phyloP scores from a whole-genome alignment of 148 eudicot genomes.

The Camellia japonica region DNA sequence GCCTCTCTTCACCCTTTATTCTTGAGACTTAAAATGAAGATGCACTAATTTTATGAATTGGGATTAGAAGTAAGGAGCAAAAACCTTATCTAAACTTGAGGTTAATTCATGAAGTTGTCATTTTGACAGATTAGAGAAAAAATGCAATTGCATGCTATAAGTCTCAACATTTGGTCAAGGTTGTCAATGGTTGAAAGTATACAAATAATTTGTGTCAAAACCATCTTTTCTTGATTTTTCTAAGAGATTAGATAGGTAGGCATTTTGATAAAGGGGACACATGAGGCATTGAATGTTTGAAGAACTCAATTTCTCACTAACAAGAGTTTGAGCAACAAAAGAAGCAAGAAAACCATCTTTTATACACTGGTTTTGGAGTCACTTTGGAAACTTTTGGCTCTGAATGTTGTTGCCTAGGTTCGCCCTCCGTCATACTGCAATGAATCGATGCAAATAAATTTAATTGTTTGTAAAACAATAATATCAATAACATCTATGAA shows the following conservation, averaged over 20 bases:
- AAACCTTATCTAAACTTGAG: neutral
- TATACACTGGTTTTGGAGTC: neutral
- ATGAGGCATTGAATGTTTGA: slow-evolving; percentile 2
- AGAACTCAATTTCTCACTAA: neutral
- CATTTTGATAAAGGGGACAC: neutral
- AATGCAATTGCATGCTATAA: neutral
- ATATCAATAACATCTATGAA: neutral
- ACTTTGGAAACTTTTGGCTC: neutral
- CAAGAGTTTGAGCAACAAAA: slow-evolving; percentile 11
- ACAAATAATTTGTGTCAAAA: neutral
- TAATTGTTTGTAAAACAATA: neutral
- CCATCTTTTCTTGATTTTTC: neutral
- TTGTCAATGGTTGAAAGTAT: neutral
- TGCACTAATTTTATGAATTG: neutral
- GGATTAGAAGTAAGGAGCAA: neutral
- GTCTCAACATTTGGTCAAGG: neutral
- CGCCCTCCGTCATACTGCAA: neutral
- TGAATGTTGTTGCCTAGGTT: neutral
- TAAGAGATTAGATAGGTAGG: neutral
- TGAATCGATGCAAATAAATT: too few relatives aligned
- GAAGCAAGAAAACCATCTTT: slow-evolving; percentile 8
- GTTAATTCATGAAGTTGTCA: neutral
- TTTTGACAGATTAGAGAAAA: neutral
- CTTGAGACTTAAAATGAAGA: neutral
- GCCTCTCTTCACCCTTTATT: neutral